A percentile compares a stretch with the other conserved stretches of the same genome.
Evolutionary conservation across 2,329 filamentous ascomycete species (phyloP).

Genomic region (Orbilia blumenaviensis): DNA sequence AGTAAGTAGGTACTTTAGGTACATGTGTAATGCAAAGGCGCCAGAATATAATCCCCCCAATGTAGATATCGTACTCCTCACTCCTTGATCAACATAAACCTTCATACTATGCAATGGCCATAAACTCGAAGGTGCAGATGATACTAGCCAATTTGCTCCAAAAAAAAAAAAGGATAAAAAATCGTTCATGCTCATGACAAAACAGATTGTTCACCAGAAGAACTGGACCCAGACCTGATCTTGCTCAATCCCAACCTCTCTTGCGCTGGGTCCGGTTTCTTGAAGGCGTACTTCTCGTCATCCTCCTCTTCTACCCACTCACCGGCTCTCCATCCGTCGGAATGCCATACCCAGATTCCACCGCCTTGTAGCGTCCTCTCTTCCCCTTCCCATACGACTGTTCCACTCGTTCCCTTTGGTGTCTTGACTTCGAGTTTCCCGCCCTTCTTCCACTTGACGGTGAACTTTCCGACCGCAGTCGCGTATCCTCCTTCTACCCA

Average conservation of each 20-base stretch:
- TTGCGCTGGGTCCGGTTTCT: slow-evolving; percentile 24
- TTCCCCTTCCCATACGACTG: slow-evolving; percentile 57
- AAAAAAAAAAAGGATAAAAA: too few relatives aligned
- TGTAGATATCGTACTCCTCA: slow-evolving; percentile 5
- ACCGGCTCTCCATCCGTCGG: slow-evolving; percentile 37
- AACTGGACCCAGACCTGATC: slow-evolving; percentile 11
- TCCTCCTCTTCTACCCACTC: neutral
- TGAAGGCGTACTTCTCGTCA: slow-evolving; percentile 14
- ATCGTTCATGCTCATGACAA: neutral
- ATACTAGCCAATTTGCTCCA: too few relatives aligned
- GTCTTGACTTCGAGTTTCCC: slow-evolving; percentile 57
- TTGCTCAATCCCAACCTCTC: slow-evolving; percentile 20
- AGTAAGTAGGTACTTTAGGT: neutral
- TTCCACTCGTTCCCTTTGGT: slow-evolving; percentile 56
- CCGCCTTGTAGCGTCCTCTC: slow-evolving; percentile 38
- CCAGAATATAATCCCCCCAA: too few relatives aligned
- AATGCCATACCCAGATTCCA: slow-evolving; percentile 51
- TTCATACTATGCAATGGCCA: too few relatives aligned
- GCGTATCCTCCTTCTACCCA: slow-evolving; percentile 62
- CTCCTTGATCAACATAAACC: neutral
- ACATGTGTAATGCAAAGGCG: too few relatives aligned
- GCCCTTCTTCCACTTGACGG: slow-evolving; percentile 59
- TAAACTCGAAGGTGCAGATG: too few relatives aligned
- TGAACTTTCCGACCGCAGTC: slow-evolving; percentile 61
- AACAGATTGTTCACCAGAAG: slow-evolving; percentile 22